These are phyloP conservation scores for Vicia villosa DNA, from an alignment of 306 rosid species.

Conservation along the genomic window DNA sequence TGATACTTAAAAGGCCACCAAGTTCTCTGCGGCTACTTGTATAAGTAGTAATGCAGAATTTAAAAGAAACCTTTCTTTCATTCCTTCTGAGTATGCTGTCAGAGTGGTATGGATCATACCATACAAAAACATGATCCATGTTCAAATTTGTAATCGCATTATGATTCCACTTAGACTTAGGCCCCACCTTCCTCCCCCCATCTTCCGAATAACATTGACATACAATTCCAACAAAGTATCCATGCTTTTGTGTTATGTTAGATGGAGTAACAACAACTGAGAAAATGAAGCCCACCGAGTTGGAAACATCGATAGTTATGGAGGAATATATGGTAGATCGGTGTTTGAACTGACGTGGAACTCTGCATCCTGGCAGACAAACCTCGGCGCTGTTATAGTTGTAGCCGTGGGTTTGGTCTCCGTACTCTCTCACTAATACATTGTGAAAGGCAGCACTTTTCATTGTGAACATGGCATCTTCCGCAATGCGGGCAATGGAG, in stretches of 20 bases:
- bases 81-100: neutral
- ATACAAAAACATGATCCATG: slow-evolving; percentile 20
- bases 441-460: neutral
- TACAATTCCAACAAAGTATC: neutral
- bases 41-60: neutral
- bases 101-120: slow-evolving; percentile 34
- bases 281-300: neutral
- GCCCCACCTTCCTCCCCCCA: neutral
- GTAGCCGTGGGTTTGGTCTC: neutral
- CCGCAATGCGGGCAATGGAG: too few relatives aligned
- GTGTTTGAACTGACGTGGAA: neutral
- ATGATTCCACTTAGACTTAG: neutral
- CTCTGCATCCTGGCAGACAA: slow-evolving; percentile 16
- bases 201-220: neutral
- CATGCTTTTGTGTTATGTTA: neutral
- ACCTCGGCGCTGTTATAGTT: slow-evolving; percentile 9
- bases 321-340: neutral
- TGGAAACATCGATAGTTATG: neutral
- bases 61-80: neutral
- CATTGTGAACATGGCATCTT: too few relatives aligned
- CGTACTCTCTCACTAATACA: neutral
- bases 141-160: neutral
- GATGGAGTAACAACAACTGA: neutral
- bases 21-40: neutral
- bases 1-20: neutral